Percentiles rank a stretch among this genome's conserved stretches.
Evolutionary conservation across 352 stramenopile species (phyloP).

Genomic region (Saprolegnia diclina): DNA sequence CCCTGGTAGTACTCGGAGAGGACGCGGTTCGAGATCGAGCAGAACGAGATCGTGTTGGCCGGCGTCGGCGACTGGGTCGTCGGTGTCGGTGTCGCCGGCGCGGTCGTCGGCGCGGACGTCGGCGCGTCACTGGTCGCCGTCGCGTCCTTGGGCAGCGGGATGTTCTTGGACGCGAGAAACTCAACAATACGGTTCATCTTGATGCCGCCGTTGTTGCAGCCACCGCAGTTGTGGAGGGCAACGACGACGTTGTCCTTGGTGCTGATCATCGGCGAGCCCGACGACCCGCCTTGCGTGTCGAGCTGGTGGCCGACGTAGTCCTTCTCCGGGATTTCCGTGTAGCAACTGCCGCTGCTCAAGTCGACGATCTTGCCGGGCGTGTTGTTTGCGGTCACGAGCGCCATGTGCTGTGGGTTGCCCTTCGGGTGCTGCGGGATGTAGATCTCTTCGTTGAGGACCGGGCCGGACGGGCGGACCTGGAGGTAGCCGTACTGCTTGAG

Average conservation of each 20-base stretch:
- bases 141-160: constrained; percentile 7
- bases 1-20: constrained; percentile 11
- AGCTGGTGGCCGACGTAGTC: constrained; percentile 22
- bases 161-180: constrained; percentile 32
- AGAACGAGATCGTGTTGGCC: constrained; percentile 10
- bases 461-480: constrained; percentile 32
- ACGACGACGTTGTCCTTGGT: constrained; percentile 55
- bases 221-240: constrained; percentile 67
- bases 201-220: constrained; percentile 68
- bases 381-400: constrained; percentile 29
- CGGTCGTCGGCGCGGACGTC: background rate
- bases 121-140: background rate
- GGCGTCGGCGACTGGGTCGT: constrained; percentile 23
- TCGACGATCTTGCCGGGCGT: background rate
- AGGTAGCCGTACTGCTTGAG: constrained; percentile 33
- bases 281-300: constrained; percentile 31
- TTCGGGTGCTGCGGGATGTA: constrained; percentile 46
- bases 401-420: constrained; percentile 37
- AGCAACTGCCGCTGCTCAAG: background rate
- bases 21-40: constrained; percentile 12
- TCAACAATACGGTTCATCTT: constrained; percentile 60
- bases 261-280: constrained; percentile 56
- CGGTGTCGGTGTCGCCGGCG: background rate
- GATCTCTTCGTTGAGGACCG: constrained; percentile 35
- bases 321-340: background rate